Base-by-base conservation (phyloP, 2,329 filamentous ascomycete species). In the Diaporthe capsici region DNA sequence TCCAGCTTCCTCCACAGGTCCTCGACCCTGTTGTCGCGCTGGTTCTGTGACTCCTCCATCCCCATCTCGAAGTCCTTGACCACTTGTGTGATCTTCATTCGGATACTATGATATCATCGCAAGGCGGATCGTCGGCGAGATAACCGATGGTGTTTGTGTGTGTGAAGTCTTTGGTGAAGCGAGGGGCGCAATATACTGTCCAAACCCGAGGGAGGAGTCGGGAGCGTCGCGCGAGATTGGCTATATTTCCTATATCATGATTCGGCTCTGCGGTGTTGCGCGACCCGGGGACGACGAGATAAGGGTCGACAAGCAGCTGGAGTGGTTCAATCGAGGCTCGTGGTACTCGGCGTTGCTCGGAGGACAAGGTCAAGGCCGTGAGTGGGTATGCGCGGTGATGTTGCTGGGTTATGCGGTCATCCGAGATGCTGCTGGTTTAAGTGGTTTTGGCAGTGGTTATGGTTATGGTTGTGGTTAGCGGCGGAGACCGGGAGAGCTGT, bases 1-100 rank as follows among this genome's bases (percentile, higher is more conserved):
- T 98, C 95, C 79, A 99, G 90, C 81, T 91, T 92, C 82, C 87
- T 88, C 96, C 96, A 98, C 81, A 98, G 91, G 83, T 92, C 90
- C 86, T 95, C 93, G 81, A 98, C 91, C 81, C 96, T 91, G 84
- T 92, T 90, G 86, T 98, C 94, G 83, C 94, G 92, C 86, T 94
- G 90, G 85, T 93, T 93, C 84, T 94, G 90, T 81, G 93, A 92
- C 87, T 97, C 94, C 83, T 88, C 89, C 87, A 95, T 89, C 89
- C 94, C 94, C 85, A 88, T 90, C 84, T 87, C 84, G 79, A 88
- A 81, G 82, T 88, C 85, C 80, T 84, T 83, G 81, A 88, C 88
- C 85, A 88, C 84, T 82, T 89, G 88, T 83, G 87, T 83, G 81
- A 85, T 82, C 81, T 82, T 84, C 86, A 87, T 87, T 76, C 81